Percentiles rank a stretch among this genome's conserved stretches.
These are phyloP conservation scores for Nannizziopsis barbatae DNA, from an alignment of 2,329 filamentous ascomycete genomes.

Conservation along the genomic window DNA sequence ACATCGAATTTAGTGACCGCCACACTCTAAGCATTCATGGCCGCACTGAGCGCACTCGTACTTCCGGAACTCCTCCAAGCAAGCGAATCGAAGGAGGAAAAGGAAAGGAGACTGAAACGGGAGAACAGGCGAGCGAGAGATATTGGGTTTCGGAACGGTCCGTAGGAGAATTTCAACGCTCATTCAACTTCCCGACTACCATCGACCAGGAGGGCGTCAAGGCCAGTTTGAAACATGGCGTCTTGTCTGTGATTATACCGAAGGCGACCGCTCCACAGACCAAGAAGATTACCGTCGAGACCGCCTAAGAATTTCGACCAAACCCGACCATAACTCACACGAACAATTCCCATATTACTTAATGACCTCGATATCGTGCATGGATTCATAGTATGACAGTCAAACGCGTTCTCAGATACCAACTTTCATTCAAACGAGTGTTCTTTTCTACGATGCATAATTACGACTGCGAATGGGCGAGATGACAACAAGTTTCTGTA, in stretches of 20 bases:
- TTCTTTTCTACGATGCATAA: background rate
- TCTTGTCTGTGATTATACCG: constrained; percentile 47
- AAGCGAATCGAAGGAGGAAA: constrained; percentile 27
- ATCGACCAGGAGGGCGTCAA: constrained; percentile 52
- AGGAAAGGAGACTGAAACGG: constrained; percentile 22
- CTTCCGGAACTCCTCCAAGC: constrained; percentile 18
- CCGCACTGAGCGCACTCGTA: constrained; percentile 29
- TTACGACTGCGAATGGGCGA: no score
- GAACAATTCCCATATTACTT: background rate
- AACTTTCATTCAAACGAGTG: background rate
- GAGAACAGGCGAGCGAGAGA: constrained; percentile 15
- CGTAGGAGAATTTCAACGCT: constrained; percentile 49
- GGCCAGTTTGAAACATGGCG: constrained; percentile 50
- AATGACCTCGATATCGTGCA: background rate
- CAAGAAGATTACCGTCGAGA: constrained; percentile 49
- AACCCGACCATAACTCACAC: background rate
- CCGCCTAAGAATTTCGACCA: constrained; percentile 16
- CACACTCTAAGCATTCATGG: constrained; percentile 40
- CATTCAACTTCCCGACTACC: constrained; percentile 47
- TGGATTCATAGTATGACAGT: no score
- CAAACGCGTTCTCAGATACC: background rate
- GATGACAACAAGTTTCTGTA: background rate
- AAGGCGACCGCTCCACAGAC: constrained; percentile 40
- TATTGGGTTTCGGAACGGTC: constrained; percentile 52
- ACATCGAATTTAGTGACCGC: constrained; percentile 39